Conservation (phyloP, 2,329 filamentous ascomycete genomes). For the Xylogone sp. region DNA sequence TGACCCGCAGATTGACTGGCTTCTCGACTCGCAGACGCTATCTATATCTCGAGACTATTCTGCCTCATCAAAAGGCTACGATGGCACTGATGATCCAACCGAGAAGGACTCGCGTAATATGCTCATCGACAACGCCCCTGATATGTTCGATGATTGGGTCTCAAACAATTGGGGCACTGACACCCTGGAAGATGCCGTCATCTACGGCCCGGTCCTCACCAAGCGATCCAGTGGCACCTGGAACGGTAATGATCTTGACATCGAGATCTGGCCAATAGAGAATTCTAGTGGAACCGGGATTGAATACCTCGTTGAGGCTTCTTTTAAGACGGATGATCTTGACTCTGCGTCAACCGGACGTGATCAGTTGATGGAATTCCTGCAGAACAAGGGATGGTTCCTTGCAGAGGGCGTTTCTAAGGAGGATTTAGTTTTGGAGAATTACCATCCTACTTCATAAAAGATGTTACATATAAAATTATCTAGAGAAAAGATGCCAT, state of each 20-base stretch:
- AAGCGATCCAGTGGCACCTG: slow-evolving; percentile 28
- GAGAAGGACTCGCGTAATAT: slow-evolving; percentile 17
- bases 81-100: slow-evolving; percentile 22
- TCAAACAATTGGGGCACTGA: slow-evolving; percentile 23
- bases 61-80: slow-evolving; percentile 19
- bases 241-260: slow-evolving; percentile 24
- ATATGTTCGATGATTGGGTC: slow-evolving; percentile 28
- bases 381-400: slow-evolving; percentile 26
- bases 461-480: too few relatives aligned
- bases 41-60: slow-evolving; percentile 30
- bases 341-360: slow-evolving; percentile 14
- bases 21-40: slow-evolving; percentile 32
- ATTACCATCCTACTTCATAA: slow-evolving; percentile 12
- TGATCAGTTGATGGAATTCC: slow-evolving; percentile 13
- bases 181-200: slow-evolving; percentile 18
- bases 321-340: slow-evolving; percentile 23
- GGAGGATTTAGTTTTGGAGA: slow-evolving; percentile 25
- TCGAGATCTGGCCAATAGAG: slow-evolving; percentile 31
- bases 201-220: slow-evolving; percentile 29
- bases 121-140: slow-evolving; percentile 25
- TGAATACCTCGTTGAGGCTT: slow-evolving; percentile 27
- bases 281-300: slow-evolving; percentile 18
- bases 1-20: slow-evolving; percentile 34
- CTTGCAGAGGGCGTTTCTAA: slow-evolving; percentile 22
- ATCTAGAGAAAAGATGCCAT: too few relatives aligned